phyloP scores from a whole-genome alignment of 257 asterid species.

The Prunella vulgaris region DNA sequence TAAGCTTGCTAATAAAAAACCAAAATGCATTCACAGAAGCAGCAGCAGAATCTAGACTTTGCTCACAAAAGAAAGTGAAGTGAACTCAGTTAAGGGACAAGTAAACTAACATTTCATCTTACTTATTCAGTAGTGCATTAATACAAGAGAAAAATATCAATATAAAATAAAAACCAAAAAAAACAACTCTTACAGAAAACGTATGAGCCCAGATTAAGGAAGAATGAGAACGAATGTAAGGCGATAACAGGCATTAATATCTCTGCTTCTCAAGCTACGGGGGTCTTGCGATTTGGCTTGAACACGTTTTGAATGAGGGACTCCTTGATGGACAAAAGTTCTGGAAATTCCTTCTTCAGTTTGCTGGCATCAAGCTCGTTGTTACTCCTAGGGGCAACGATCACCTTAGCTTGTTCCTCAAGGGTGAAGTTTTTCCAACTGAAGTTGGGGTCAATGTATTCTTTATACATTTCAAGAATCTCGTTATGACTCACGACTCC shows the following conservation, averaged over 20 bases:
- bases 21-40: neutral
- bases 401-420: constrained; percentile 91
- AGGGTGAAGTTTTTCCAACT: constrained; percentile 66
- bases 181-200: constrained; percentile 7
- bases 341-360: constrained; percentile 60
- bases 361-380: constrained; percentile 72
- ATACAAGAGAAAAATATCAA: constrained; percentile 20
- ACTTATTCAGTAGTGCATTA: constrained; percentile 21
- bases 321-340: constrained; percentile 62
- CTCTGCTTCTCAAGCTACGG: constrained; percentile 34
- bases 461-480: constrained; percentile 67
- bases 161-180: constrained; percentile 2
- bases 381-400: constrained; percentile 74
- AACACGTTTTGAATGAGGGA: constrained; percentile 63
- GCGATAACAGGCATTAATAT: neutral
- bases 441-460: constrained; percentile 60
- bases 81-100: neutral
- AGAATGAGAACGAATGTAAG: constrained; percentile 5
- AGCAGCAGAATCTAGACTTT: neutral
- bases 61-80: neutral
- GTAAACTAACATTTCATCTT: constrained; percentile 19
- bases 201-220: neutral
- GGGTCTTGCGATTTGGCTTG: constrained; percentile 64
- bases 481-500: constrained; percentile 86
- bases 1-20: neutral